Base-by-base conservation (phyloP, 441 rosid species). In the Biscutella laevigata region DNA sequence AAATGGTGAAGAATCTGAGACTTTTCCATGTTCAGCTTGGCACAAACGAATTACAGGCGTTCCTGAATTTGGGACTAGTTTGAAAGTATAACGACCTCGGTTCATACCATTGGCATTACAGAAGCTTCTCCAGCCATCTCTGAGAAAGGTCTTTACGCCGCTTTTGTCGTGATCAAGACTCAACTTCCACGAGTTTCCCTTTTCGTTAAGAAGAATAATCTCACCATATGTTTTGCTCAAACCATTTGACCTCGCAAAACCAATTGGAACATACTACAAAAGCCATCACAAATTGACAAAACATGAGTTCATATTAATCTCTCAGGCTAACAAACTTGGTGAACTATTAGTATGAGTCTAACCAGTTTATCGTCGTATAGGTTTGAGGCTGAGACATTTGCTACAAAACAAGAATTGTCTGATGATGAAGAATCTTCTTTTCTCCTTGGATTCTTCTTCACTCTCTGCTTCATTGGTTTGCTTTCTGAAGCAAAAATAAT, bases 141-240 rank as follows among this genome's bases (percentile, higher is more conserved):
- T 53, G 19, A 53, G n/a, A 37, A 24, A 62, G 45, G 55, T 28
- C 1, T 21, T 11, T 8, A 6, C 4, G 33, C 60, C 40, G 4
- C 6, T 0, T 42, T 43, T 43, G 46, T 9, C 2, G 13, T 52
- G 53, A 25, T 4, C 30, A 14, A 62, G 41, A 29, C 12, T 44
- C 38, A 45, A 45, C 4, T 14, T 62, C 67, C 67, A 62, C 5
- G 55, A 62, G 22, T 59, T 62, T 62, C 55, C 67, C 48, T 1
- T 29, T 22, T 45, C 35, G 11, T 62, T 46, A 36, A 45, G 48
- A 45, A 62, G 55, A 28, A 17, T 28, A 3, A 62, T 12, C 16
- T 54, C 37, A 45, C 49, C 15, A 7, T 8, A 0, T 6, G 13
- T 28, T 14, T 37, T 38, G 28, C 40, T 14, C 42, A 22, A 38